phyloP scores from a whole-genome alignment of 371 early-diverging fungal species.

The Rhizopus arrhizus region DNA sequence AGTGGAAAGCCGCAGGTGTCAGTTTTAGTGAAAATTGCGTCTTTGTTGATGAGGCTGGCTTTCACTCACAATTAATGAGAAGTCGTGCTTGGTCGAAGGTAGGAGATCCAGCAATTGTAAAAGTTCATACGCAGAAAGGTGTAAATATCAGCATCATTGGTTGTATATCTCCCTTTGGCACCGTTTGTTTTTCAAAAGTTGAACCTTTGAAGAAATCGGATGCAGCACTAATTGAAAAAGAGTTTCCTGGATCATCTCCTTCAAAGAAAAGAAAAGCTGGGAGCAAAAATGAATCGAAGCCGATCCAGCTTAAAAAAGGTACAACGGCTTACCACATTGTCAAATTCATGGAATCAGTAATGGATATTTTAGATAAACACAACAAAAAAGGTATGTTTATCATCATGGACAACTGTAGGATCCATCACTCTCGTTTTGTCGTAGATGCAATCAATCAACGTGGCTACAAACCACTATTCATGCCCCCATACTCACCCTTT shows the following conservation, averaged over 20 bases:
- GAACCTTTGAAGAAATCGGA: conserved; percentile 13
- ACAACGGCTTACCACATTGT: conserved; percentile 10
- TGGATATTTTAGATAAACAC: too few relatives aligned
- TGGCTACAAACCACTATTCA: conserved; percentile 14
- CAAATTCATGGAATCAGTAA: conserved; percentile 6
- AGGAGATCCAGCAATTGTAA: conserved; percentile 17
- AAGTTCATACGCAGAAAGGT: conserved; percentile 13
- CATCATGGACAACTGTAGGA: conserved; percentile 7
- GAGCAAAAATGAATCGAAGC: conserved; percentile 9
- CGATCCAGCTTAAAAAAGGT: conserved; percentile 13
- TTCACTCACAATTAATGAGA: conserved; percentile 18
- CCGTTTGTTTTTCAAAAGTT: too few relatives aligned
- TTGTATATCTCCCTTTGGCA: too few relatives aligned
- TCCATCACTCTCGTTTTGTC: conserved; percentile 1
- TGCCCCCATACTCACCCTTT: conserved; percentile 15
- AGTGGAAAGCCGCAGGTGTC: conserved; percentile 9
- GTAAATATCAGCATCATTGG: conserved; percentile 19
- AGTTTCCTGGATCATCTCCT: conserved; percentile 13
- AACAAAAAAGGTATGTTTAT: conserved; percentile 7
- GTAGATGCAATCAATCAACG: conserved; percentile 8
- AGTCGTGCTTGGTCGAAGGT: too few relatives aligned
- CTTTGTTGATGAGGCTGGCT: conserved; percentile 16
- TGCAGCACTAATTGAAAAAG: conserved; percentile 13
- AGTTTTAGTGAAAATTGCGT: neutral
- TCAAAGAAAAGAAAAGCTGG: conserved; percentile 19